Evolutionary conservation across 768 basidiomycete species (phyloP), one percentile per base, ranked within the genome.

Genomic region (Hemileccinum rubropunctum): DNA sequence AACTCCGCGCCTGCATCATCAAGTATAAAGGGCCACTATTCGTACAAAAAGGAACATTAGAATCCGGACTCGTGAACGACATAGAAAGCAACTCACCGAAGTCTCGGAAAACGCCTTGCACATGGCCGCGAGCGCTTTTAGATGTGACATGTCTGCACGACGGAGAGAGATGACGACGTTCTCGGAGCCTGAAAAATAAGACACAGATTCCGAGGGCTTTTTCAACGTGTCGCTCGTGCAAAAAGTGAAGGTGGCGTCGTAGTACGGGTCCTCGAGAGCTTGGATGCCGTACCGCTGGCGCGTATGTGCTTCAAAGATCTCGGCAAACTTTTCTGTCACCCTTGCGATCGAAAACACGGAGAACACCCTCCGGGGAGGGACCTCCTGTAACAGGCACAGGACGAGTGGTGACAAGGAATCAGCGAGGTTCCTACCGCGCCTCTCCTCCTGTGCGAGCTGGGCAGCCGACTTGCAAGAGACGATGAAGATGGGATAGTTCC

Each of bases 301-400:
- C 1, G 41, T n/a, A 53, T 38, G 18, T 68, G 67, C 86, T 80
- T 48, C 52, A 32, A 63, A 88, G 10, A 71, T 51, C 5, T 63
- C 52, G 1, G 74, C 71, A 56, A 90, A 86, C 6, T 56, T 52
- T 9, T 51, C 40, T 0, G 80, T 61, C n/a, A 88, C 66, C 11
- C 60, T 55, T 3, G 79, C 72, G 7, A 75, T 71, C 3, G 83
- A 79, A 51, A 88, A 91, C 14, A 88, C 72, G 2, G 88, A 88
- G 62, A 83, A 90, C 0, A 61, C 48, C 21, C 59, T 42, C 17
- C 42, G 11, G 0, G 61, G 21, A 33, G 35, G 47, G 33, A 61
- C 53, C 17, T 51, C 30, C 7, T 60, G 3, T 5, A 63, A 39
- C 12, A 61, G 28, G 14, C 61, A 32, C 3, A 4, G 27, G 39